Percentiles rank a stretch among this genome's conserved stretches.
phyloP scores from a whole-genome alignment of 2,329 filamentous ascomycete species.

The Pyrenochaeta sp. region DNA sequence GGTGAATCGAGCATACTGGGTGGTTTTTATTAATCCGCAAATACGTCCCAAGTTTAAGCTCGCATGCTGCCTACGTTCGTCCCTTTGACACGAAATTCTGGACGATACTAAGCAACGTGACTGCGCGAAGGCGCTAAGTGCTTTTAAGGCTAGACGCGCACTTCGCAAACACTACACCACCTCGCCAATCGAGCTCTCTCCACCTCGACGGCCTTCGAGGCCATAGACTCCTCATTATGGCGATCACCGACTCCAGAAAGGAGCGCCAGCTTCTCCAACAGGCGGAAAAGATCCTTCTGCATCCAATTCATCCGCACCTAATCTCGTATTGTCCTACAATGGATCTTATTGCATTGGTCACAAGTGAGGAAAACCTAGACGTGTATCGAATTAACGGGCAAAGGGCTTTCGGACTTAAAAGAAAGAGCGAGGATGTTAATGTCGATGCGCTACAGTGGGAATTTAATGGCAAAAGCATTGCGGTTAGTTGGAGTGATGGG shows the following conservation, averaged over 20 bases:
- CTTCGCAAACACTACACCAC: conserved; percentile 22
- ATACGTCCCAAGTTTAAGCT: not conserved
- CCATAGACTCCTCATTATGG: conserved; percentile 12
- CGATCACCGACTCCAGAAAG: conserved; percentile 6
- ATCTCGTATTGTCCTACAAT: conserved; percentile 83
- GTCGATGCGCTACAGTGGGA: conserved; percentile 57
- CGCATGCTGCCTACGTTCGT: not conserved
- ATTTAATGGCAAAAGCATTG: conserved; percentile 72
- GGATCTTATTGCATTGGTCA: conserved; percentile 80
- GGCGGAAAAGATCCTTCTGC: conserved; percentile 52
- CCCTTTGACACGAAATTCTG: not conserved
- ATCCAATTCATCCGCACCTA: conserved; percentile 63
- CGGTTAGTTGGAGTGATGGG: conserved; percentile 84
- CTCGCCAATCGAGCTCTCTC: conserved; percentile 6
- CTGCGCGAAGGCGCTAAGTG: conserved; percentile 35
- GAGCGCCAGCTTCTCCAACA: conserved; percentile 45
- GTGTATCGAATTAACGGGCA: conserved; percentile 84
- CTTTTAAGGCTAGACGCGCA: conserved; percentile 23
- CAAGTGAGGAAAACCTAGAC: conserved; percentile 72
- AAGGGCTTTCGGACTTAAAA: conserved; percentile 64
- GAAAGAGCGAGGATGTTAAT: conserved; percentile 44
- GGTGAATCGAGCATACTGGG: not conserved
- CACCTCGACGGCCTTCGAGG: conserved; percentile 15
- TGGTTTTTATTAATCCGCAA: not conserved
- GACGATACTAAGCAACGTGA: conserved; percentile 27